Evolutionary conservation across 2,329 filamentous ascomycete genomes (phyloP).

Genomic region (Ophiostoma australiae): DNA sequence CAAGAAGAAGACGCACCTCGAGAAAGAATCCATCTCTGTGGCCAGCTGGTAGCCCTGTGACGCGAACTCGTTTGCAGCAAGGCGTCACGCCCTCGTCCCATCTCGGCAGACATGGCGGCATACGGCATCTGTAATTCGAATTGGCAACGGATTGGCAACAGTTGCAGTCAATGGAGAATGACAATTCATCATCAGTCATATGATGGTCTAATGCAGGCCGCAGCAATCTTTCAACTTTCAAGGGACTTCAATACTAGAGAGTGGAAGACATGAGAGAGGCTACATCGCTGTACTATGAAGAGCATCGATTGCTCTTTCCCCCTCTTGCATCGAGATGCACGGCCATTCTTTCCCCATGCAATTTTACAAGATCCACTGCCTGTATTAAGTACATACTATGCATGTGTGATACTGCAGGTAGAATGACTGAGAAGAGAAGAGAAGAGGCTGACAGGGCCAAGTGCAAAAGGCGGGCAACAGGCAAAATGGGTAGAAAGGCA

Average conservation of each 20-base stretch:
- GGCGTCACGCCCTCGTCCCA: constrained; percentile 22
- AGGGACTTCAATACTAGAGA: not conserved
- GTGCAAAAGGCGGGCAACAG: not conserved
- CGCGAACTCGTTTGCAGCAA: constrained; percentile 20
- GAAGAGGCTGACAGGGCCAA: constrained; percentile 6
- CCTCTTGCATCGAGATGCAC: constrained; percentile 1
- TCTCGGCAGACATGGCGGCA: constrained; percentile 18
- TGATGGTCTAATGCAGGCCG: not conserved
- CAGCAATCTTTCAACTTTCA: not conserved
- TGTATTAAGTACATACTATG: not conserved
- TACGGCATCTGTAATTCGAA: not conserved
- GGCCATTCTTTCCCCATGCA: not conserved
- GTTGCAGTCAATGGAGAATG: not conserved
- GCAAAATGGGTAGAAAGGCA: not conserved
- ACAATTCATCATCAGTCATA: constrained; percentile 1
- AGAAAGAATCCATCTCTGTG: not conserved
- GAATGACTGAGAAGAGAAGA: not conserved
- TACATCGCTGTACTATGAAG: too few relatives aligned
- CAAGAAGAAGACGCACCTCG: not conserved
- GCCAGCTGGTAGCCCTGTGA: constrained; percentile 11
- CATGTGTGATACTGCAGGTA: too few relatives aligned
- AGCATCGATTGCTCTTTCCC: not conserved
- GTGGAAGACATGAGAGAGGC: too few relatives aligned
- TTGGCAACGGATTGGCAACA: not conserved
- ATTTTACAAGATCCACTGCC: constrained; percentile 4